A percentile compares a stretch with the other conserved stretches of the same genome.
Evolutionary conservation across 495 filamentous ascomycete genomes (phyloP).

Genomic region (Xylaria longipes): DNA sequence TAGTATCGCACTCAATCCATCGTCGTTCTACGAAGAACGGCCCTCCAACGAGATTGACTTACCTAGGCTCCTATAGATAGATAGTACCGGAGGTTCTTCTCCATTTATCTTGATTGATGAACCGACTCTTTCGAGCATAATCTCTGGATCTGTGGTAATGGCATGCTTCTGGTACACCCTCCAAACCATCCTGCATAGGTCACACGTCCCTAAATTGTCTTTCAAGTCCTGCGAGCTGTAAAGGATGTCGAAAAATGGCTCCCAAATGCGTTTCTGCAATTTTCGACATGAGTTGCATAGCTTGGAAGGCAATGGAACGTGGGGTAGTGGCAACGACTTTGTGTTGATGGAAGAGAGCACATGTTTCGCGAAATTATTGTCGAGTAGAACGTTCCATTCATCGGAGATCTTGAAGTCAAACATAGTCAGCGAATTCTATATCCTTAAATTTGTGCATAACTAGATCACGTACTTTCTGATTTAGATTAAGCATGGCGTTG

Average conservation of each 20-base stretch:
- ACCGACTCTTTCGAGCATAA: neutral
- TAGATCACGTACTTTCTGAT: neutral
- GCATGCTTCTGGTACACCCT: neutral
- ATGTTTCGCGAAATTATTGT: neutral
- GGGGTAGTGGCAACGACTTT: neutral
- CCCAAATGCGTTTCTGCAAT: neutral
- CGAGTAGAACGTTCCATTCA: neutral
- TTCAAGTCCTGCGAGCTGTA: neutral
- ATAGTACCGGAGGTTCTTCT: neutral
- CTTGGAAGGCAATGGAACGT: neutral
- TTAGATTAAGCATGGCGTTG: too few relatives aligned
- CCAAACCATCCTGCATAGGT: neutral
- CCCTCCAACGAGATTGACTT: neutral
- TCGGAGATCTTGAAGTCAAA: neutral
- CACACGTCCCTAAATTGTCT: neutral
- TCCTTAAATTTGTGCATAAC: too few relatives aligned
- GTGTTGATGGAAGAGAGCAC: neutral
- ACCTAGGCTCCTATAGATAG: neutral
- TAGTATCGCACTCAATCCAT: too few relatives aligned
- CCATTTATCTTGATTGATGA: neutral
- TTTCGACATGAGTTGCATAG: neutral
- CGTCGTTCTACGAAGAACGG: neutral
- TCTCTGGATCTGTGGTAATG: neutral
- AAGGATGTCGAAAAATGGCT: neutral
- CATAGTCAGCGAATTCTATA: neutral